Conservation (phyloP, 1,284 basidiomycete genomes). For the Athelia psychrophila region DNA sequence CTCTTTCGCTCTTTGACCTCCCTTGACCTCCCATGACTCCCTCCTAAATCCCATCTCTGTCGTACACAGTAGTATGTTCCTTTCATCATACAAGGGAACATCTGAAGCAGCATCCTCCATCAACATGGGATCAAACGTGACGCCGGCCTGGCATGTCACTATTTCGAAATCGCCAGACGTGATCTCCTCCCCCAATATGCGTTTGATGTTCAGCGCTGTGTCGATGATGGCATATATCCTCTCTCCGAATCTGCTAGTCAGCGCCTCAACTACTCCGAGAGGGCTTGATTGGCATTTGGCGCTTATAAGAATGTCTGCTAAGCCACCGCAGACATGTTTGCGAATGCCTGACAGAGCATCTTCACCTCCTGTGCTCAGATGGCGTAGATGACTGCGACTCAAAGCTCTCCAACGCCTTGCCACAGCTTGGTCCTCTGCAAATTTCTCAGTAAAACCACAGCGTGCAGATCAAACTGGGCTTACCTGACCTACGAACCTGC, state of each 20-base stretch:
- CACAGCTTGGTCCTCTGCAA: slow-evolving; percentile 45
- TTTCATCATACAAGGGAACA: slow-evolving; percentile 6
- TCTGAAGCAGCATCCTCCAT: slow-evolving; percentile 42
- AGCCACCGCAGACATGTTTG: slow-evolving; percentile 35
- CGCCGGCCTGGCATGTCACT: slow-evolving; percentile 33
- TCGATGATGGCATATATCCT: slow-evolving; percentile 38
- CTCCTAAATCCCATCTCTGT: slow-evolving; percentile 33
- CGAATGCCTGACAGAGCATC: slow-evolving; percentile 31
- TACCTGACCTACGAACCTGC: slow-evolving; percentile 42
- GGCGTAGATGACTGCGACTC: slow-evolving; percentile 40
- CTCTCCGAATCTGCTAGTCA: slow-evolving; percentile 32
- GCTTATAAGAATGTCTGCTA: slow-evolving; percentile 42
- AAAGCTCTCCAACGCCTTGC: slow-evolving; percentile 53
- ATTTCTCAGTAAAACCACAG: slow-evolving; percentile 5
- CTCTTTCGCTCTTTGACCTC: slow-evolving; percentile 22
- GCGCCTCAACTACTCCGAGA: slow-evolving; percentile 17
- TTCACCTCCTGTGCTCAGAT: slow-evolving; percentile 25
- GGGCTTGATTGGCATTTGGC: slow-evolving; percentile 32
- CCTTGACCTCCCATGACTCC: slow-evolving; percentile 19
- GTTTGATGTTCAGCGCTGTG: slow-evolving; percentile 41
- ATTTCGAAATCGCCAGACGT: slow-evolving; percentile 47
- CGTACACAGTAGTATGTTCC: slow-evolving; percentile 28
- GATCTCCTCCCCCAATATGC: slow-evolving; percentile 49
- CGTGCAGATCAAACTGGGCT: slow-evolving; percentile 9
- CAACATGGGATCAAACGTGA: slow-evolving; percentile 30